Evolutionary conservation across 2,329 filamentous ascomycete species (phyloP).

Genomic region (Claviceps humidiphila): DNA sequence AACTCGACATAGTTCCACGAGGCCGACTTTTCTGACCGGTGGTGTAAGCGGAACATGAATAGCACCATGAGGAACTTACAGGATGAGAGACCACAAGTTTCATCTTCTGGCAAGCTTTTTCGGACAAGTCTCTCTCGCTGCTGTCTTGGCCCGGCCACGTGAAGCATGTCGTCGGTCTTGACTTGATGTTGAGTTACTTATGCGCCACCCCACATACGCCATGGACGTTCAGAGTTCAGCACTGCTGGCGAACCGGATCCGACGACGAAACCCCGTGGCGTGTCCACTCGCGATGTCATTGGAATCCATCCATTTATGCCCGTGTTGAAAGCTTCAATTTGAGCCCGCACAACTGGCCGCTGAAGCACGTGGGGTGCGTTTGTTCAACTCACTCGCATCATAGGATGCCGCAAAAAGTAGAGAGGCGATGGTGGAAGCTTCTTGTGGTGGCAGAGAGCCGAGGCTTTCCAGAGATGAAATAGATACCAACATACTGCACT

Average conservation of each 20-base stretch:
- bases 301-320: constrained; percentile 7
- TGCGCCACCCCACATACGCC: neutral
- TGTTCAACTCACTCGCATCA: neutral
- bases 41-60: neutral
- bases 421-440: neutral
- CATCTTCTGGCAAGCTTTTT: neutral
- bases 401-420: neutral
- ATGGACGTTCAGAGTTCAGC: neutral
- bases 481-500: neutral
- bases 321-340: neutral
- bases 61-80: neutral
- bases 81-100: neutral
- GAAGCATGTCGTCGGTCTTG: neutral
- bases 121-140: neutral
- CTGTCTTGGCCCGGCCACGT: neutral
- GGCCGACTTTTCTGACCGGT: neutral
- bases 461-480: neutral
- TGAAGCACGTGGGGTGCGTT: constrained; percentile 12
- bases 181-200: neutral
- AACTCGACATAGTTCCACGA: neutral
- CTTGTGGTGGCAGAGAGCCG: neutral
- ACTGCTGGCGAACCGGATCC: constrained; percentile 15
- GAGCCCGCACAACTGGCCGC: constrained; percentile 1
- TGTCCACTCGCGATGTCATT: constrained; percentile 9
- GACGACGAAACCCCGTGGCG: constrained; percentile 18